Evolutionary conservation across 768 basidiomycete genomes (phyloP), one percentile per base, ranked within the genome.

Genomic region (Floccularia luteovirens): DNA sequence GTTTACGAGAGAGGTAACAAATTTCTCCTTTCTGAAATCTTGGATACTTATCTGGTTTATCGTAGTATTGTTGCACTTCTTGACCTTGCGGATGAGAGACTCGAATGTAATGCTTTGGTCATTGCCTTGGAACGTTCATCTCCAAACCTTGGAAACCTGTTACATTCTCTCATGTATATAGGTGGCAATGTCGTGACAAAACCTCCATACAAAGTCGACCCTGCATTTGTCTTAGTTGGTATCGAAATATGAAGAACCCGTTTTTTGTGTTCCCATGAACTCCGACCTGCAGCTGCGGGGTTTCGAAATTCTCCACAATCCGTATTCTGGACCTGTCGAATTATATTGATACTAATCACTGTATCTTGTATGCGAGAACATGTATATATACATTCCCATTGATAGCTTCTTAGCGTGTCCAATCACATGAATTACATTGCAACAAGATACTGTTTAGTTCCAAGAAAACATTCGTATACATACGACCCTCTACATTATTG

Each of bases 131-230:
- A 89, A 58, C 76, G 82, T 49, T 70, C 79, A 0, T 83, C 79
- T 30, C 74, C 77, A 13, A 74, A 72, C 40, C 70, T 92, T 40
- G 75, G 82, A 49, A 76, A 79, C 52, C 66, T 91, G 42, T 67
- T 93, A 25, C 91, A 93, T 55, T 84, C 90, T 36, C 71, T 93
- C 46, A 88, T 93, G 86, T 93, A 93, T 61, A 86, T 92, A 38
- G 90, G 90, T 46, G 90, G 87, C 41, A 76, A 73, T 36, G 82
- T 93, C 39, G 80, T 93, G 38, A 86, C 88, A 39, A 82, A 78
- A 55, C 84, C 86, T 40, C 77, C 76, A 19, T 87, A 85, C 69
- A 68, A 77, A 52, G 77, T 82, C 42, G 76, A 88, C 53, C 72
- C 82, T 21, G 76, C 80, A 13, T 89, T 80, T 56, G 75, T 93